Evolutionary conservation across 2,329 filamentous ascomycete genomes (phyloP).

Genomic region (Aureobasidium musti): DNA sequence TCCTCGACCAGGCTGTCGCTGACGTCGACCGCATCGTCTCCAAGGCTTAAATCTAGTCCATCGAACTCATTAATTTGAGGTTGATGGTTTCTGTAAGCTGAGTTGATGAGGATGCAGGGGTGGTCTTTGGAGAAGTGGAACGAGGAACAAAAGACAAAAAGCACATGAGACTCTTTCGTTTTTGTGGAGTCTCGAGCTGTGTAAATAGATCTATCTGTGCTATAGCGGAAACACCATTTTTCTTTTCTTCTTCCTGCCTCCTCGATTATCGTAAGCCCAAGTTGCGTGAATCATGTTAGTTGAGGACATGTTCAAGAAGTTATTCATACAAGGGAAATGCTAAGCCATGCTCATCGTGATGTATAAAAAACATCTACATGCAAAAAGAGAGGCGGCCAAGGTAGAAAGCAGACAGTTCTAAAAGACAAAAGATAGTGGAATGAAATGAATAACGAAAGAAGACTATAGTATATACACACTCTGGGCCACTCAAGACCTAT

Average conservation of each 20-base stretch:
- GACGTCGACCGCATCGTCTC: conserved; percentile 72
- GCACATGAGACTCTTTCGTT: conserved; percentile 17
- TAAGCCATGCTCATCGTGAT: background rate
- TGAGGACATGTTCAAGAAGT: background rate
- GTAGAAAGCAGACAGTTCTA: background rate
- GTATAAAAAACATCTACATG: background rate
- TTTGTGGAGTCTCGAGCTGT: conserved; percentile 13
- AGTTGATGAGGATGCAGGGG: background rate
- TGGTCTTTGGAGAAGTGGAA: background rate
- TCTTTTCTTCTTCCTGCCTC: conserved; percentile 6
- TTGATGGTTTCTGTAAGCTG: conserved; percentile 8
- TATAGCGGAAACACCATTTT: conserved; percentile 28
- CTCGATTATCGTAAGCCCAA: background rate
- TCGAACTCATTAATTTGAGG: conserved; percentile 7
- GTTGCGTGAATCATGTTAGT: background rate
- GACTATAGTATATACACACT: conserved; percentile 22
- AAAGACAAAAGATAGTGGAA: background rate
- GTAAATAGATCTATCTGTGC: conserved; percentile 31
- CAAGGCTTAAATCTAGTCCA: conserved; percentile 19
- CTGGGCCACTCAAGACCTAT: background rate
- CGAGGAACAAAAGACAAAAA: conserved; percentile 14
- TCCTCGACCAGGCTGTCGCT: conserved; percentile 91
- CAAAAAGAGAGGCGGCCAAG: too few species aligned
- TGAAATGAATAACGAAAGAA: conserved; percentile 12
- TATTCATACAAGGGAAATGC: background rate